A percentile compares a stretch with the other conserved stretches of the same genome.
These are phyloP conservation scores for Wickerhamiella brachini DNA, from an alignment of 805 yeast species.

Conservation along the genomic window DNA sequence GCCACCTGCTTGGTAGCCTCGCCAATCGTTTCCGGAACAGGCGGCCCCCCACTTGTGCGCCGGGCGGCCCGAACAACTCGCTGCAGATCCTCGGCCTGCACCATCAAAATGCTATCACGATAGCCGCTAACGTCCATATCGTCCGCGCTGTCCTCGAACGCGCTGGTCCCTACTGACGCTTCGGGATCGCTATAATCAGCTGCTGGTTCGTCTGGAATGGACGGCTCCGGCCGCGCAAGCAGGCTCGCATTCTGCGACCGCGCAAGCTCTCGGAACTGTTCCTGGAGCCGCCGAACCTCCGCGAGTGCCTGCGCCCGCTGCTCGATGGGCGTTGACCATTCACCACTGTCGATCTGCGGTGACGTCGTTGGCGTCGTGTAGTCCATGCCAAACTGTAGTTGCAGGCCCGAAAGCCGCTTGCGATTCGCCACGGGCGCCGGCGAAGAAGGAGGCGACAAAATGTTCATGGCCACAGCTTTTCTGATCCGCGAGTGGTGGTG, in stretches of 20 bases:
- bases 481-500: background rate
- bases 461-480: background rate
- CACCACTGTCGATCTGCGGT: conserved; percentile 1
- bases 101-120: background rate
- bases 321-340: conserved; percentile 5
- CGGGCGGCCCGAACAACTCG: background rate
- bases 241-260: conserved; percentile 20
- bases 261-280: conserved; percentile 17
- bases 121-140: background rate
- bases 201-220: background rate
- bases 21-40: background rate
- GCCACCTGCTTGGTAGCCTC: background rate
- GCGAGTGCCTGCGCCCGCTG: conserved; percentile 5
- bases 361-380: background rate
- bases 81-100: background rate
- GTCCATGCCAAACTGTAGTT: conserved; percentile 6
- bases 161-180: background rate
- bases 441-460: background rate
- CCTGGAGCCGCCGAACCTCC: conserved; percentile 17
- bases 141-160: background rate
- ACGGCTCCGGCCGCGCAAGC: background rate
- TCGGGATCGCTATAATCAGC: background rate
- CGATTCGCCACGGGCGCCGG: background rate
- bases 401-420: conserved; percentile 6
- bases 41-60: background rate